These are phyloP conservation scores for Aaosphaeria arxii DNA, from an alignment of 2,329 filamentous ascomycete genomes.

Conservation along the genomic window DNA sequence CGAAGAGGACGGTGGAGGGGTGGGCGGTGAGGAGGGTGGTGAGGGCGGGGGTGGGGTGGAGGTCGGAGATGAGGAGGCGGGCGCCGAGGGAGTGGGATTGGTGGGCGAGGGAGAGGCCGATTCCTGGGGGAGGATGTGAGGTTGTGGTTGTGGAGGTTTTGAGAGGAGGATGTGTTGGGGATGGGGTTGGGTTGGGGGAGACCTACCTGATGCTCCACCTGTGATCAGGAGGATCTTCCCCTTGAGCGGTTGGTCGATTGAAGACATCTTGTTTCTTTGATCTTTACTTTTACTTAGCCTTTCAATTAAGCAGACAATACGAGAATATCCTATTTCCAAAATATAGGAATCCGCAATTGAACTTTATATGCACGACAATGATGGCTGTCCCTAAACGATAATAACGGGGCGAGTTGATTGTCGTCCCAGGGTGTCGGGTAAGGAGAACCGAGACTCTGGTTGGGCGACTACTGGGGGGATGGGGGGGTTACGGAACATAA, in stretches of 20 bases:
- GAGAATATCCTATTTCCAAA: no score
- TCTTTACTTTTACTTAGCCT: background rate
- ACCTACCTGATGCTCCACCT: constrained; percentile 32
- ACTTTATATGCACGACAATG: no score
- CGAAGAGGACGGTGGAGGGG: constrained; percentile 18
- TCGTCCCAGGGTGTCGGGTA: no score
- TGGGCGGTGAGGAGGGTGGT: constrained; percentile 15
- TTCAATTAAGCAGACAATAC: no score
- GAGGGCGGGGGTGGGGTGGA: constrained; percentile 19
- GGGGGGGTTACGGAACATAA: no score
- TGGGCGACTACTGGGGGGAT: no score
- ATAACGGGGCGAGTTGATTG: no score
- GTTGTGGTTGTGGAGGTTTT: background rate
- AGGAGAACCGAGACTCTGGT: no score
- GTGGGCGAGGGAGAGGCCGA: constrained; percentile 28
- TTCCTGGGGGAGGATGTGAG: constrained; percentile 15
- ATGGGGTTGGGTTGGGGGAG: background rate
- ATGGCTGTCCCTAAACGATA: no score
- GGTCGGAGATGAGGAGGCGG: constrained; percentile 21
- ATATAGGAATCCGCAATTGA: no score
- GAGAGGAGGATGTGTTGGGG: background rate
- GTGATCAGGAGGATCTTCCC: constrained; percentile 33
- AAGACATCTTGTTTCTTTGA: constrained; percentile 4
- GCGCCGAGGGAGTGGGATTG: constrained; percentile 22
- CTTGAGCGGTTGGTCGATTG: constrained; percentile 28